Evolutionary conservation across 2,329 filamentous ascomycete species (phyloP).

Genomic region (Triangularia verruculosa): DNA sequence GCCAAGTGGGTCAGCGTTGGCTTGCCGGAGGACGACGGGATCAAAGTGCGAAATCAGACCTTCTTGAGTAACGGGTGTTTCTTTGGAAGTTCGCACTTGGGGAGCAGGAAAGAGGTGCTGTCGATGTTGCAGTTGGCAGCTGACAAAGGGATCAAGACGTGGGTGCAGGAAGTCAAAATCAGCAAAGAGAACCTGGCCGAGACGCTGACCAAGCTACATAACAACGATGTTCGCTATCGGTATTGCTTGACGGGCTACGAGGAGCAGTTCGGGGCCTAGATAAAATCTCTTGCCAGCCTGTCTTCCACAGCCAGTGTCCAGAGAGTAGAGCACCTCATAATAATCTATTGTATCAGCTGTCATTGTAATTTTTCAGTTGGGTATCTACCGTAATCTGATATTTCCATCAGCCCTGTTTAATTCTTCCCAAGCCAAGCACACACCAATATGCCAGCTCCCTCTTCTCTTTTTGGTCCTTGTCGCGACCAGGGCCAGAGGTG

Average conservation of each 20-base stretch:
- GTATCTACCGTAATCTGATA: constrained; percentile 1
- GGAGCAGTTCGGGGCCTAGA: constrained; percentile 58
- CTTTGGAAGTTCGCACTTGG: constrained; percentile 69
- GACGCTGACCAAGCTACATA: constrained; percentile 66
- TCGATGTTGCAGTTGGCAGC: constrained; percentile 70
- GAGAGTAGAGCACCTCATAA: not conserved
- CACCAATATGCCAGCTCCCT: constrained; percentile 95
- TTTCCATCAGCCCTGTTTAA: constrained; percentile 47
- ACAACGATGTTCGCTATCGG: constrained; percentile 70
- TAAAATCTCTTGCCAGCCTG: not conserved
- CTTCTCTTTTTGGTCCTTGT: constrained; percentile 59
- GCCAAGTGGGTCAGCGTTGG: constrained; percentile 78
- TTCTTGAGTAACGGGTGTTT: constrained; percentile 73
- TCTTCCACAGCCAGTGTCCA: not conserved
- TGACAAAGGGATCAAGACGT: constrained; percentile 65
- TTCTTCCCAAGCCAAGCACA: constrained; percentile 82
- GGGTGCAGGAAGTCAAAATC: constrained; percentile 73
- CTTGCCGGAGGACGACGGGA: constrained; percentile 72
- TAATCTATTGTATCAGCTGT: not conserved
- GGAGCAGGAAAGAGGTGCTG: constrained; percentile 66
- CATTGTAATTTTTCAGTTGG: not conserved
- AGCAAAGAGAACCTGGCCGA: constrained; percentile 66
- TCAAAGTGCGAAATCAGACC: constrained; percentile 68
- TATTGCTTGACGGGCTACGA: constrained; percentile 72
- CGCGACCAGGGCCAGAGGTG: constrained; percentile 28